Evolutionary conservation across 306 rosid species (phyloP), one percentile per base, ranked within the genome.

Genomic region (Gastrolobium villosum): DNA sequence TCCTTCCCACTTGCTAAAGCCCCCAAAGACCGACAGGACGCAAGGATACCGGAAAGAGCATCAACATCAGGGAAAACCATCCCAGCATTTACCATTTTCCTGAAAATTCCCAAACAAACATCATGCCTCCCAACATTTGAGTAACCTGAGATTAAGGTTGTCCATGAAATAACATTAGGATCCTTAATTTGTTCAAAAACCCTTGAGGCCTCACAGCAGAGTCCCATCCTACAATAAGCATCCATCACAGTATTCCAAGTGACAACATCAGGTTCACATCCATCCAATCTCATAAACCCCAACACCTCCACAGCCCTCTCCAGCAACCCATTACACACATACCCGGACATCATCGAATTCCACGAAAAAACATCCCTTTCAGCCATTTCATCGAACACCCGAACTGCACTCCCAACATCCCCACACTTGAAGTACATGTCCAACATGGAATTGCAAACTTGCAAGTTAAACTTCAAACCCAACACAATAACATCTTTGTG

Each of bases 111-210:
- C 70, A 86, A 76, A 43, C 82, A 79, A 50, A 62, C 54, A 26
- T 65, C 85, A 61, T 86, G 81, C 56, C 35, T 83, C 71, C 83
- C 83, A 48, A 55, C 56, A 66, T 67, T 35, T 10, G 81, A 49
- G 60, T 81, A 84, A 72, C 92, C 88, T 2, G 78, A 61, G 54
- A 81, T 83, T 70, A 88, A 62, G 7, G 79, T 84, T 57, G 92
- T 88, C 86, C 88, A 88, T 6, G 88, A 88, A 41, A 85, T 81
- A 63, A 86, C 64, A 76, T 75, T 86, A 61, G 92, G 88, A 43
- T 67, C 69, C 72, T 84, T 50, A 60, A 86, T 86, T 46, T 67
- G 78, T n/a, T 54, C 36, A 32, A 88, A 86, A 6, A 83, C 65
- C 76, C 45, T 70, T 5, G 7, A 66, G 5, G 88, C 92, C 49